These are phyloP conservation scores for Phoma herbarum DNA, from an alignment of 2,329 filamentous ascomycete species.

Conservation along the genomic window DNA sequence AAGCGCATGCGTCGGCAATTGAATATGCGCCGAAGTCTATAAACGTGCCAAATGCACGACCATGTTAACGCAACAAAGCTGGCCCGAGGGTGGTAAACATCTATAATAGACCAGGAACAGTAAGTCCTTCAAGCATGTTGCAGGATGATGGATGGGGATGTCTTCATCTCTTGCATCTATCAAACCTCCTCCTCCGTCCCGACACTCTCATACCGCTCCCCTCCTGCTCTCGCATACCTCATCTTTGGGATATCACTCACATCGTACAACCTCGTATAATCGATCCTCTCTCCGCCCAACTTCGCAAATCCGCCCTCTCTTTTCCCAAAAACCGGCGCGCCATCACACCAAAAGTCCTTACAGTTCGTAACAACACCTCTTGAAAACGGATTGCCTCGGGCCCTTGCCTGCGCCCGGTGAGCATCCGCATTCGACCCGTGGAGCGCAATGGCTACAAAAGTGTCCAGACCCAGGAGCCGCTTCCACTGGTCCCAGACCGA, in stretches of 20 bases:
- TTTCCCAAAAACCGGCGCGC: constrained; percentile 79
- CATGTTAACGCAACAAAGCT: too few relatives aligned
- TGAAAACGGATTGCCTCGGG: constrained; percentile 81
- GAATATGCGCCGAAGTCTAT: constrained; percentile 14
- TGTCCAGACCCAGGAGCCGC: constrained; percentile 86
- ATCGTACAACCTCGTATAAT: constrained; percentile 92
- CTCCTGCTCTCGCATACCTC: constrained; percentile 57
- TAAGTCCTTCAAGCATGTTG: too few relatives aligned
- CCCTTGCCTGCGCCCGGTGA: constrained; percentile 38
- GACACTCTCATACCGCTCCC: constrained; percentile 69
- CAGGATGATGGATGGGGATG: neutral
- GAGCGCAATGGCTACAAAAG: constrained; percentile 89
- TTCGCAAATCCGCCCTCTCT: constrained; percentile 77
- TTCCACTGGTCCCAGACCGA: constrained; percentile 82
- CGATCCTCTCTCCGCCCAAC: constrained; percentile 79
- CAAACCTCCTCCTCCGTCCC: constrained; percentile 41
- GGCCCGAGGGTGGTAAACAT: too few relatives aligned
- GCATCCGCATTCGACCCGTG: constrained; percentile 68
- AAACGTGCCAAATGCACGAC: too few relatives aligned
- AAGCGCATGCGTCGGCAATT: constrained; percentile 10
- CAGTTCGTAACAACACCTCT: constrained; percentile 87
- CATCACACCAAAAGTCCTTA: constrained; percentile 95
- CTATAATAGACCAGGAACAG: too few relatives aligned
- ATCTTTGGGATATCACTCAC: constrained; percentile 86
- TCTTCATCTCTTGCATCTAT: constrained; percentile 1